Conservation (phyloP, 2,329 filamentous ascomycete species). For the Colletotrichum salicis region DNA sequence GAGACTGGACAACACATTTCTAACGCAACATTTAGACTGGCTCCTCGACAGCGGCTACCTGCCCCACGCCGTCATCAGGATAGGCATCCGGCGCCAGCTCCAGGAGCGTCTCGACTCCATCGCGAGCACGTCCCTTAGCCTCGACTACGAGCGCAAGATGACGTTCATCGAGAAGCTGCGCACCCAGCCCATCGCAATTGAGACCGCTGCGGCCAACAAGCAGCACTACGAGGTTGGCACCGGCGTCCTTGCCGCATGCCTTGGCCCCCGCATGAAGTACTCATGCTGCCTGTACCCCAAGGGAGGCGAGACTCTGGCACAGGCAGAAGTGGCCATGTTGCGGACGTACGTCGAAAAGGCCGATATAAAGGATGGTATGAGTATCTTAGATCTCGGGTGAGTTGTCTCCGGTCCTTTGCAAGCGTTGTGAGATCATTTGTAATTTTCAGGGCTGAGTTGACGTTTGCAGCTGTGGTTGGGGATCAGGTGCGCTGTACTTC, state of each 20-base stretch:
- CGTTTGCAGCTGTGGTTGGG: conserved; percentile 71
- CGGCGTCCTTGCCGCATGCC: conserved; percentile 67
- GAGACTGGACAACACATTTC: conserved; percentile 10
- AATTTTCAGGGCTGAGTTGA: neutral
- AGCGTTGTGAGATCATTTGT: neutral
- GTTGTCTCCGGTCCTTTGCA: conserved; percentile 37
- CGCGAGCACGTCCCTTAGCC: conserved; percentile 60
- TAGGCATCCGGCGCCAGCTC: conserved; percentile 74
- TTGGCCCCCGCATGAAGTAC: conserved; percentile 80
- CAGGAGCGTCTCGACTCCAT: conserved; percentile 68
- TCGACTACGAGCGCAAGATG: conserved; percentile 70
- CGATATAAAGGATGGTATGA: conserved; percentile 68
- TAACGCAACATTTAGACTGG: conserved; percentile 53
- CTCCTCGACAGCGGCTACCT: conserved; percentile 74
- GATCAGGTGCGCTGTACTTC: conserved; percentile 72
- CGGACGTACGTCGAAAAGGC: conserved; percentile 70
- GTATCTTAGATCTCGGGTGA: conserved; percentile 70
- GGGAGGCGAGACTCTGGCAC: conserved; percentile 69
- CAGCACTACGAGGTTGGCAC: conserved; percentile 81
- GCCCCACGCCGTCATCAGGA: conserved; percentile 69
- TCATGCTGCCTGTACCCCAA: conserved; percentile 73
- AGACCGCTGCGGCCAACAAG: conserved; percentile 71
- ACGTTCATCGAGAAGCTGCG: conserved; percentile 69
- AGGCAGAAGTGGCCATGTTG: conserved; percentile 76
- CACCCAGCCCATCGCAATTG: conserved; percentile 72